Conservation (phyloP, 306 rosid genomes). For the Rosa multiflora region DNA sequence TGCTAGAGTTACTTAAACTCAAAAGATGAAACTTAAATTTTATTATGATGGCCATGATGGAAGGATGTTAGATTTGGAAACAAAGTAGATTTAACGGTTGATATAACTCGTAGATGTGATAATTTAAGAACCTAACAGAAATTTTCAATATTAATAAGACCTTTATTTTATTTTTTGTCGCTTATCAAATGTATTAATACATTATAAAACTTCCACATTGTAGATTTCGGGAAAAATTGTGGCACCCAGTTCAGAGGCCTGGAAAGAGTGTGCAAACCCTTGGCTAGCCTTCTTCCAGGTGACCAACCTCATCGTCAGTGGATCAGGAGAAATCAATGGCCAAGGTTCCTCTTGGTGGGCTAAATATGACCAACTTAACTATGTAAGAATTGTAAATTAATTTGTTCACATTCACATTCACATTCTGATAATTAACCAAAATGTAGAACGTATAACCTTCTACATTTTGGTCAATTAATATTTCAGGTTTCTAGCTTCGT, state of each 20-base stretch:
- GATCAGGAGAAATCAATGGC: slow-evolving; percentile 19
- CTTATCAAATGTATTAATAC: too few relatives aligned
- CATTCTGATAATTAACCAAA: not conserved
- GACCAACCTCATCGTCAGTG: slow-evolving; percentile 7
- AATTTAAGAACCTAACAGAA: too few relatives aligned
- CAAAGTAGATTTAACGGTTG: too few relatives aligned
- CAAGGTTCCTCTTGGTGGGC: slow-evolving; percentile 15
- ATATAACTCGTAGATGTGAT: too few relatives aligned
- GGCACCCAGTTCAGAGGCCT: slow-evolving; percentile 4
- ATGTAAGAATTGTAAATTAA: not conserved
- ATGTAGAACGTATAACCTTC: too few relatives aligned
- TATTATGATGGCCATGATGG: too few relatives aligned
- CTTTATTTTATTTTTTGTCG: too few relatives aligned
- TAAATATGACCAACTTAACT: not conserved
- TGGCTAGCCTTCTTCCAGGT: slow-evolving; percentile 10
- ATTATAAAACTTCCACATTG: not conserved
- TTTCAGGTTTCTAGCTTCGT: not conserved
- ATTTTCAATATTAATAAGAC: not conserved
- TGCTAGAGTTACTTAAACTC: too few relatives aligned
- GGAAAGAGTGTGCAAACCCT: not conserved
- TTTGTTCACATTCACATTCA: not conserved
- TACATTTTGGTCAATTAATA: too few relatives aligned
- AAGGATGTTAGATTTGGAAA: too few relatives aligned
- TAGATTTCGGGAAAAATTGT: slow-evolving; percentile 13
- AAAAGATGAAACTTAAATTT: too few relatives aligned